Evolutionary conservation across 768 basidiomycete genomes (phyloP), one percentile per base, ranked within the genome.

Genomic region (Rhodosporidiobolus odoratus): DNA sequence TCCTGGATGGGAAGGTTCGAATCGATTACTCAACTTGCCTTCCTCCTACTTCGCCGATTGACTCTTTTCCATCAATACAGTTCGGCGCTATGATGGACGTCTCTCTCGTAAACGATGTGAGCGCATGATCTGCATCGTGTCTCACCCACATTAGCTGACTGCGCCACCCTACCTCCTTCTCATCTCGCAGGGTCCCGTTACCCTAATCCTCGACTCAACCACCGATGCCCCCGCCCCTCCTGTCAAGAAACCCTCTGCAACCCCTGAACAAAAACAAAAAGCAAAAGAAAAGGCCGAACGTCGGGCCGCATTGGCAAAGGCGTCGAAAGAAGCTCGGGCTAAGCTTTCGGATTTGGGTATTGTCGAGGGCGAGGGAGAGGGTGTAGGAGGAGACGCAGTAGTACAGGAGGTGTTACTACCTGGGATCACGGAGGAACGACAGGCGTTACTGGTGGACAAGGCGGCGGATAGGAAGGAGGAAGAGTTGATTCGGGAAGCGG

Each of bases 221-320:
- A 65, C 45, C 25, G 73, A 74, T 45, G 66, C 58, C 1, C 63
- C 66, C 13, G 63, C 69, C 8, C 34, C 19, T 2, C 64, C 67
- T 2, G 38, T 52, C 2, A 38, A 53, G 4, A 67, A 69, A 52
- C 37, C 15, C 9, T 10, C 27, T 2, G 10, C 43, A 27, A 43
- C 60, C 0, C 47, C 58, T 30, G 68, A 73, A 23, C 56, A 64
- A 27, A 74, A 71, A 47, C n/a, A 38, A 54, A 57, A 65, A 38
- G 68, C 68, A 9, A 50, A 52, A 45, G 73, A 50, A 9, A 70
- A 68, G 52, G 27, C 40, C 16, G 65, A 66, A 30, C 17, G 60
- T 37, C 41, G 43, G 16, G 30, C 30, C 35, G 50, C 82, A 75
- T 54, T 79, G 76, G 58, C 83, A 77, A 64, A 53, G 41, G 60